Percentiles rank a stretch among this genome's conserved stretches.
Conservation (phyloP, 257 asterid species). For the Solanum pinnatisectum region DNA sequence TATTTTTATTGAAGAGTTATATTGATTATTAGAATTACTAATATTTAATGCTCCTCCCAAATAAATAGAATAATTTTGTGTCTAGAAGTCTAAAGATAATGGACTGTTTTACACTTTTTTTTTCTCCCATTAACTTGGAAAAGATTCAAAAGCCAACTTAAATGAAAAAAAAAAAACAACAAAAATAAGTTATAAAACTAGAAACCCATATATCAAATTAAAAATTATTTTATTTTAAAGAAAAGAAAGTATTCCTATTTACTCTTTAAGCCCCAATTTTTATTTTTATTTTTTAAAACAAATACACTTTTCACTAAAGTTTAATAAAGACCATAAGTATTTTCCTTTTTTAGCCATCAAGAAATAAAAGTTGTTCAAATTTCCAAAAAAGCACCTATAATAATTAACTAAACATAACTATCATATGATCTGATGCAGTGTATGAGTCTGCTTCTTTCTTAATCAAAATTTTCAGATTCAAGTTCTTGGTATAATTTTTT, state of each 20-base stretch:
- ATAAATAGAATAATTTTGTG: not conserved
- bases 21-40: not conserved
- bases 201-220: not conserved
- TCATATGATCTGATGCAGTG: no score
- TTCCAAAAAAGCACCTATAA: not conserved
- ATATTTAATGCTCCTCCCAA: not conserved
- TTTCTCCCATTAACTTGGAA: not conserved
- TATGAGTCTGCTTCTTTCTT: no score
- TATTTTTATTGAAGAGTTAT: not conserved
- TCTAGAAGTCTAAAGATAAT: not conserved
- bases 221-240: not conserved
- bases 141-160: not conserved
- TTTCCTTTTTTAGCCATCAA: not conserved
- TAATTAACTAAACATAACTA: not conserved
- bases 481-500: no score
- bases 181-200: not conserved
- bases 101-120: not conserved
- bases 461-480: no score
- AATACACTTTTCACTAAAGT: not conserved
- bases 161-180: not conserved
- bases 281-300: rapidly evolving
- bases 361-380: not conserved
- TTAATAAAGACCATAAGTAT: not conserved
- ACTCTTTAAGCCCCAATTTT: not conserved
- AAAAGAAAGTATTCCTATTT: not conserved